phyloP scores from a whole-genome alignment of 225 moss, liverwort and hornwort species.

The Pseudoscleropodium purum region DNA sequence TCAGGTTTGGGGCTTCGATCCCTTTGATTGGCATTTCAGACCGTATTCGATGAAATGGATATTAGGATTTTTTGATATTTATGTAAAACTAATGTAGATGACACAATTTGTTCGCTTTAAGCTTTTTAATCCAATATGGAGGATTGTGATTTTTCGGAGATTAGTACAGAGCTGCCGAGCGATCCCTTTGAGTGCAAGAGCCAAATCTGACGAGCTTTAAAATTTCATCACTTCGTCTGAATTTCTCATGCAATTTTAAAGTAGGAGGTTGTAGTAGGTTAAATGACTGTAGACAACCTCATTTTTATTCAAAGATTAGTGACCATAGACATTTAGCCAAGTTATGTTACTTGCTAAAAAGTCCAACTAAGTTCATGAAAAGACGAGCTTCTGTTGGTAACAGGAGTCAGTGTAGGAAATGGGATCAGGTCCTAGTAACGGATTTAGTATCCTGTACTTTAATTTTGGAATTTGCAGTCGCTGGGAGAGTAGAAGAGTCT shows the following conservation, averaged over 20 bases:
- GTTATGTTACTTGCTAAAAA: not conserved
- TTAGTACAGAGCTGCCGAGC: not conserved
- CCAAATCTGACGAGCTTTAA: not conserved
- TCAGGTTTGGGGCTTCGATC: constrained; percentile 37
- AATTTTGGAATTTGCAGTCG: not conserved
- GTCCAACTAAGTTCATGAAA: not conserved
- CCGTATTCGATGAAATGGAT: not conserved
- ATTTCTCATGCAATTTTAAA: not conserved
- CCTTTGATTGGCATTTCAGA: not conserved
- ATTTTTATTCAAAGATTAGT: not conserved
- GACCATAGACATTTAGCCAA: not conserved
- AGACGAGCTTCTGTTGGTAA: not conserved
- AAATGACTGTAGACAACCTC: not conserved
- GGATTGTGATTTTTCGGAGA: not conserved
- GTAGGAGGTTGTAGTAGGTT: not conserved
- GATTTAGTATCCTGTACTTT: not conserved
- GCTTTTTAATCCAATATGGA: too few relatives aligned
- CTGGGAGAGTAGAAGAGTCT: not conserved
- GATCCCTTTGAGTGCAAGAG: not conserved
- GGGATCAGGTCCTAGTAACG: not conserved
- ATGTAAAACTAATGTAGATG: not conserved
- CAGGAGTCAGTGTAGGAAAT: not conserved
- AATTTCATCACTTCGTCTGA: not conserved
- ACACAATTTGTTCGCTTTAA: not conserved
- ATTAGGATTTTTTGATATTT: not conserved